These are phyloP conservation scores for Talaromyces sp. DNA, from an alignment of 2,329 filamentous ascomycete species.

Conservation along the genomic window DNA sequence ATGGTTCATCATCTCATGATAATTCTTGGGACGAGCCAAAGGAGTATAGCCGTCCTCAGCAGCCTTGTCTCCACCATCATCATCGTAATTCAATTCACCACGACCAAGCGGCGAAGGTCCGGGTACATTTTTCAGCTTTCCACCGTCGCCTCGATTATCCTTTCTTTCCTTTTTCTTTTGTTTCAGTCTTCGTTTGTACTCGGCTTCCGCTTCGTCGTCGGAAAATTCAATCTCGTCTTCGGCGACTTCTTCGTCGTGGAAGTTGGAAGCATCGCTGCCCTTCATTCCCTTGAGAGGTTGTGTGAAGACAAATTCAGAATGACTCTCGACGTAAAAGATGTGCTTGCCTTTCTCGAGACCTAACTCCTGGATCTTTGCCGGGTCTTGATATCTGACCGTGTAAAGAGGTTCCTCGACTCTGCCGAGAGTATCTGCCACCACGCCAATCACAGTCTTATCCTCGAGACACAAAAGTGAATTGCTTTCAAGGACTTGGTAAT, in stretches of 20 bases:
- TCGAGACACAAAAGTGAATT: constrained; percentile 78
- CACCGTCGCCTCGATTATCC: constrained; percentile 41
- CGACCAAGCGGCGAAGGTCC: constrained; percentile 40
- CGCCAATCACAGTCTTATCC: constrained; percentile 72
- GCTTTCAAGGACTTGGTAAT: constrained; percentile 78
- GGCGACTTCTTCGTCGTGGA: constrained; percentile 85
- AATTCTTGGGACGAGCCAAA: constrained; percentile 63
- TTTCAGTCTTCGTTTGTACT: constrained; percentile 68
- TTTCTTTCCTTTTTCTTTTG: constrained; percentile 59
- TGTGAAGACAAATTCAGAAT: constrained; percentile 83
- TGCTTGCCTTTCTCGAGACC: constrained; percentile 66
- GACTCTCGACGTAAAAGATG: constrained; percentile 73
- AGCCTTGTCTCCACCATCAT: constrained; percentile 55
- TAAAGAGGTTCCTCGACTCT: constrained; percentile 83
- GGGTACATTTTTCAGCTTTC: constrained; percentile 33
- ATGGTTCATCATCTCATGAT: constrained; percentile 49
- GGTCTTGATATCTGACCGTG: constrained; percentile 69
- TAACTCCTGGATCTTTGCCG: constrained; percentile 63
- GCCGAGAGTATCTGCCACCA: constrained; percentile 79
- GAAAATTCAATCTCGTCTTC: constrained; percentile 92
- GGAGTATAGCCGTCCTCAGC: constrained; percentile 61
- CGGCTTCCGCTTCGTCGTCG: constrained; percentile 89
- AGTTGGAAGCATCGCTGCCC: constrained; percentile 89
- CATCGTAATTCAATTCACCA: constrained; percentile 61
- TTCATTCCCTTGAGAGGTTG: constrained; percentile 73